A percentile compares a stretch with the other conserved stretches of the same genome.
These are phyloP conservation scores for Fusarium proliferatum DNA, from an alignment of 2,329 filamentous ascomycete genomes.

Conservation along the genomic window DNA sequence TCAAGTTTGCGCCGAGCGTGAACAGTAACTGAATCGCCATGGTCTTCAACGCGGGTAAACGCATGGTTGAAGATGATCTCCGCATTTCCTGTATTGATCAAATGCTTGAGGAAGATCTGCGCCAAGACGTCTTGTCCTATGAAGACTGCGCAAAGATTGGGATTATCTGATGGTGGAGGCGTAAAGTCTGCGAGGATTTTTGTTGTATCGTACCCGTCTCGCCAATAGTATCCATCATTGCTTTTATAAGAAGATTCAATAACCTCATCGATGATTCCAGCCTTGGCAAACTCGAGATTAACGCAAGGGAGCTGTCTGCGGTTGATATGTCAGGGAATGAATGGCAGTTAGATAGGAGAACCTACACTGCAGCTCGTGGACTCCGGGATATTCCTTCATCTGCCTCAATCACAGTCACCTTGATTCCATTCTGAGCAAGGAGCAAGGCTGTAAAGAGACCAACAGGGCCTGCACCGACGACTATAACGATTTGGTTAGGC, in stretches of 20 bases:
- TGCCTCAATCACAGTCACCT: not conserved
- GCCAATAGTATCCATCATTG: not conserved
- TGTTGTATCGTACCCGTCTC: not conserved
- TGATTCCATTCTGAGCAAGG: not conserved
- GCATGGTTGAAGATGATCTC: not conserved
- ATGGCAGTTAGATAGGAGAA: rapidly evolving
- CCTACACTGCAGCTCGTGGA: not conserved
- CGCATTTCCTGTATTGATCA: not conserved
- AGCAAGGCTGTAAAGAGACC: not conserved
- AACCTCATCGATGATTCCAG: not conserved
- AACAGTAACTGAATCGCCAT: not conserved
- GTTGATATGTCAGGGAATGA: not conserved
- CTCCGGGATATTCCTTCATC: not conserved
- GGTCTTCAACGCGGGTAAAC: not conserved
- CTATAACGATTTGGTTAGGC: not conserved
- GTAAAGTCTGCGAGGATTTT: not conserved
- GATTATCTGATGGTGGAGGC: not conserved
- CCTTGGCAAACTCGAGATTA: not conserved
- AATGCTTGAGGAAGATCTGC: not conserved
- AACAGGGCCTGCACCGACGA: not conserved
- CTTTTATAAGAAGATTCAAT: rapidly evolving
- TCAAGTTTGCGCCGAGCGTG: not conserved
- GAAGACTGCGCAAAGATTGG: not conserved
- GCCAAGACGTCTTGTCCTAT: not conserved
- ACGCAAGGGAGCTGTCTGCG: not conserved